These are phyloP conservation scores for Cryptococcus neoformans DNA, from an alignment of 1,284 basidiomycete species.

Conservation along the genomic window DNA sequence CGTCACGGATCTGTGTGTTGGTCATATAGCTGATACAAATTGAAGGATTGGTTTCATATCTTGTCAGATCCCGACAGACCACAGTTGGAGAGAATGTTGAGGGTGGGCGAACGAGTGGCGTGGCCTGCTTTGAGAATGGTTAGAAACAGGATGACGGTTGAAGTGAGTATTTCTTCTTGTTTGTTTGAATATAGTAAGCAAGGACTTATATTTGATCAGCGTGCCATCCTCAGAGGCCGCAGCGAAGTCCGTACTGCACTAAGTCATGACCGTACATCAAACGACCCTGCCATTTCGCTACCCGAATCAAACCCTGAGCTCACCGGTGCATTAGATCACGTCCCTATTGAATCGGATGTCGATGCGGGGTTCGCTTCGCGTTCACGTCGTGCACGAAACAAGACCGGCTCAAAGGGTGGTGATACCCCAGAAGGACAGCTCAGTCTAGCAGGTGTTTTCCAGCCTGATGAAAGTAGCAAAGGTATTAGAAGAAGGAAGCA, in stretches of 20 bases:
- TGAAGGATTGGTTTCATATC: slow-evolving; percentile 76
- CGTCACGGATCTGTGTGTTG: slow-evolving; percentile 10
- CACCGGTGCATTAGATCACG: slow-evolving; percentile 11
- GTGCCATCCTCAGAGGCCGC: slow-evolving; percentile 76
- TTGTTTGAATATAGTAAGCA: background rate
- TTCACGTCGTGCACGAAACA: slow-evolving; percentile 4
- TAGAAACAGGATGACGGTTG: slow-evolving; percentile 64
- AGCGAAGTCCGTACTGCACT: slow-evolving; percentile 62
- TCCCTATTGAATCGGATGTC: slow-evolving; percentile 49
- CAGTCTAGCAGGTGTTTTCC: slow-evolving; percentile 7
- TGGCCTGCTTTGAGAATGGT: slow-evolving; percentile 97
- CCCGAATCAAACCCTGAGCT: slow-evolving; percentile 3
- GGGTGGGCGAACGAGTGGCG: slow-evolving; percentile 82
- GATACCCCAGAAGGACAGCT: background rate
- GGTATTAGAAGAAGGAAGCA: background rate
- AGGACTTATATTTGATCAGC: slow-evolving; percentile 54
- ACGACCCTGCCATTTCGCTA: slow-evolving; percentile 19
- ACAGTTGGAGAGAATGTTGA: slow-evolving; percentile 78
- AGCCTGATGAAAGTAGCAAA: slow-evolving; percentile 6
- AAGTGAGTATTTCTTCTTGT: slow-evolving; percentile 22
- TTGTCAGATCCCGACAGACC: slow-evolving; percentile 76
- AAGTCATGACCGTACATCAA: slow-evolving; percentile 34
- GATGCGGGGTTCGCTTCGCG: slow-evolving; percentile 47
- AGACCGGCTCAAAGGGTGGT: background rate
- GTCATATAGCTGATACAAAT: slow-evolving; percentile 2